phyloP scores from a whole-genome alignment of 1,284 basidiomycete genomes.

The Gymnopus androsaceus region DNA sequence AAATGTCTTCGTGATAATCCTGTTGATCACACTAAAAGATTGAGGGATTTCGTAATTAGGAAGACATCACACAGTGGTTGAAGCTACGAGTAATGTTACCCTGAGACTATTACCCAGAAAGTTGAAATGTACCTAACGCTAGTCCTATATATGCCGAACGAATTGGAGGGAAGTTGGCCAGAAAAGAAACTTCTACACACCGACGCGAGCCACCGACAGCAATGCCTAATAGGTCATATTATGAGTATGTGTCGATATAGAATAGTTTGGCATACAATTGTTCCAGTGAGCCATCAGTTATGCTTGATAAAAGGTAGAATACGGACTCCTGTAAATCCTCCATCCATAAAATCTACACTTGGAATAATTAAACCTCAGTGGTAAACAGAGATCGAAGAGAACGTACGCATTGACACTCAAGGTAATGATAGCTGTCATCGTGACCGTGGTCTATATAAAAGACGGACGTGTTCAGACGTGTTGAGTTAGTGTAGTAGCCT shows the following conservation, averaged over 20 bases:
- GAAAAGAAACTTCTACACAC: not conserved
- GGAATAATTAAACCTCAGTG: too few species aligned
- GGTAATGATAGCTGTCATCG: not conserved
- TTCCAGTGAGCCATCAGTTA: conserved; percentile 1
- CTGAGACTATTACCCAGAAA: too few species aligned
- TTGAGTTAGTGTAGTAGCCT: not conserved
- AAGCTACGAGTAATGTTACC: too few species aligned
- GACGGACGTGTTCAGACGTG: too few species aligned
- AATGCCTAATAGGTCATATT: not conserved
- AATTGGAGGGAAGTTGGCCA: not conserved
- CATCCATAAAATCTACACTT: not conserved
- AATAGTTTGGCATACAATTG: not conserved
- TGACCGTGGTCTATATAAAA: not conserved
- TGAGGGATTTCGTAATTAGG: too few species aligned
- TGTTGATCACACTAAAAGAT: too few species aligned
- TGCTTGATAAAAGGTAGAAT: not conserved
- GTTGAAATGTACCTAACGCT: not conserved
- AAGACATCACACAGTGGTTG: too few species aligned
- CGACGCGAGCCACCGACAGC: not conserved
- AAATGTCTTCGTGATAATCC: conserved; percentile 1
- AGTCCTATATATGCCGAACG: not conserved
- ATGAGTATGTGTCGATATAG: not conserved
- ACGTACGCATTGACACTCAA: conserved; percentile 1
- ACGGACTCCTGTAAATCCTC: conserved; percentile 2
- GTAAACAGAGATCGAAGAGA: not conserved